A percentile compares a stretch with the other conserved stretches of the same genome.
Conservation (phyloP, 345 rosid genomes). For the Syzygium oleosum region DNA sequence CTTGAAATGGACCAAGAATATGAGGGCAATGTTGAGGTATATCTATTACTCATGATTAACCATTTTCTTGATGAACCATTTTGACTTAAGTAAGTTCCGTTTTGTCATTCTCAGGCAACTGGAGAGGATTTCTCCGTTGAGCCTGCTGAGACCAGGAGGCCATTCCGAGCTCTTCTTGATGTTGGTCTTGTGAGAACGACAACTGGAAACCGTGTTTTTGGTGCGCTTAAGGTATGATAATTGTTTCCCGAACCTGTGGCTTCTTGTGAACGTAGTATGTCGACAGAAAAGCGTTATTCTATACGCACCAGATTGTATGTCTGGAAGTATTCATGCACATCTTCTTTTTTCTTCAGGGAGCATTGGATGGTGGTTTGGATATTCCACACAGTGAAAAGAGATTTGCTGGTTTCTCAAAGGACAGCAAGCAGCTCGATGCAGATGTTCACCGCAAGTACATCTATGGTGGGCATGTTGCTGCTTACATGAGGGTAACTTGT, state of each 20-base stretch:
- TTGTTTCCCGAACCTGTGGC: neutral
- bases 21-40: slow-evolving; percentile 68
- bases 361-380: slow-evolving; percentile 84
- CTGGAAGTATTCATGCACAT: neutral
- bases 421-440: slow-evolving; percentile 64
- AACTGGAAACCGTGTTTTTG: slow-evolving; percentile 70
- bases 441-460: slow-evolving; percentile 78
- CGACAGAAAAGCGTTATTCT: neutral
- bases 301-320: neutral
- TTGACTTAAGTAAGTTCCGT: neutral
- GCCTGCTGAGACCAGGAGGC: slow-evolving; percentile 59
- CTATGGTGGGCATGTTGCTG: slow-evolving; percentile 67
- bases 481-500: slow-evolving; percentile 61
- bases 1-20: slow-evolving; percentile 68
- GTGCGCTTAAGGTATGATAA: slow-evolving; percentile 54
- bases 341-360: slow-evolving; percentile 40
- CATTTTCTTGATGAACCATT: neutral
- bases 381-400: slow-evolving; percentile 90
- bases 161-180: slow-evolving; percentile 83
- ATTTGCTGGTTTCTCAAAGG: slow-evolving; percentile 76
- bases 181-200: slow-evolving; percentile 69
- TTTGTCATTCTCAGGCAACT: slow-evolving; percentile 38
- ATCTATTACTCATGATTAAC: neutral
- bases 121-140: slow-evolving; percentile 91
- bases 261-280: neutral